These are phyloP conservation scores for Scenedesmus sp. DNA, from an alignment of 163 green algal species.

Conservation along the genomic window DNA sequence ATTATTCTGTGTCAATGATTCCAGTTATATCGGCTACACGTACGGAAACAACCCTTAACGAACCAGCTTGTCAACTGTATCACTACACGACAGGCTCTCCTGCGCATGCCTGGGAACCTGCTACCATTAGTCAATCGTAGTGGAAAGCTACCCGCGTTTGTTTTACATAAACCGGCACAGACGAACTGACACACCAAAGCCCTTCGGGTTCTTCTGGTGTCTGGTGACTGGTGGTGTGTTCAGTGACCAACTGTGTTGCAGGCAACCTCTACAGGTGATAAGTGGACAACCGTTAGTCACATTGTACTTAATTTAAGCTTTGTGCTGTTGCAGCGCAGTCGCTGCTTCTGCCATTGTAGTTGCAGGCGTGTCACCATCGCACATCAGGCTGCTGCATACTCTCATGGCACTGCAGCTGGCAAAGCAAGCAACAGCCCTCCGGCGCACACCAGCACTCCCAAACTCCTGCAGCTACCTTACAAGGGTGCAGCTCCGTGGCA, in stretches of 20 bases:
- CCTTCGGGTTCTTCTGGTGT: background rate
- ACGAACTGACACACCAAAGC: background rate
- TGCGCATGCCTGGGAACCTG: background rate
- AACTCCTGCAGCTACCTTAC: background rate
- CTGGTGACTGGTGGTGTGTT: background rate
- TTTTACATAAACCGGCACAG: background rate
- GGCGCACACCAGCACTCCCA: background rate
- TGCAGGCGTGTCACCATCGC: background rate
- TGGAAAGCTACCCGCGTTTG: background rate
- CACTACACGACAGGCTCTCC: background rate
- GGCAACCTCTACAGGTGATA: too few relatives aligned
- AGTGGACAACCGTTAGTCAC: too few relatives aligned
- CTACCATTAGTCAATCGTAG: background rate
- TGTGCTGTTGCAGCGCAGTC: background rate
- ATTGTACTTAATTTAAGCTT: background rate
- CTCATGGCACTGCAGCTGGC: background rate
- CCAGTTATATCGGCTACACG: background rate
- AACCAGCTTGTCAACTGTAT: background rate
- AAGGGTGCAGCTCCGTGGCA: background rate
- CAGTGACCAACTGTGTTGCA: background rate
- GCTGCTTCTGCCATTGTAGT: background rate
- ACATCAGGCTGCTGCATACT: background rate
- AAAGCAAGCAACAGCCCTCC: background rate
- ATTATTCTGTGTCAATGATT: background rate
- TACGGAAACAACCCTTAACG: background rate